A percentile compares a stretch with the other conserved stretches of the same genome.
Evolutionary conservation across 805 yeast species (phyloP).

Genomic region (Kluyveromyces starmeri): DNA sequence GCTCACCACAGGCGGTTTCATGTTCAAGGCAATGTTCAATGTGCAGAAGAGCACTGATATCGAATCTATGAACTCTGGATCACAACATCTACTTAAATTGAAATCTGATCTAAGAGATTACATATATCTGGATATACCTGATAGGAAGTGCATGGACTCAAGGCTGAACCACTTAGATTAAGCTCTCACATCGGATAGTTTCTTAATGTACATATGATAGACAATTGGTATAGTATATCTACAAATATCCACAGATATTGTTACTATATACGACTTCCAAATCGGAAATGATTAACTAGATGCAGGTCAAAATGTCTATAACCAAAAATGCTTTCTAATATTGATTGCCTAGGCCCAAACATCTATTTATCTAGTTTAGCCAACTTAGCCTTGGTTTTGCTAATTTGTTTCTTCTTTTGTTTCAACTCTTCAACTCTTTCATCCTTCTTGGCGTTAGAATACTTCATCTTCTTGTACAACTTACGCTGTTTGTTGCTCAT

Average conservation of each 20-base stretch:
- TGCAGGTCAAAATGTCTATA: too few species aligned
- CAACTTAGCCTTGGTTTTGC: constrained; percentile 48
- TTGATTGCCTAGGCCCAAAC: too few species aligned
- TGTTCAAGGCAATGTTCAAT: constrained; percentile 60
- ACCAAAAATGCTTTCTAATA: too few species aligned
- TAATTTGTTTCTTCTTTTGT: constrained; percentile 61
- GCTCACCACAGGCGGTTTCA: constrained; percentile 43
- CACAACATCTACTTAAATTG: constrained; percentile 49
- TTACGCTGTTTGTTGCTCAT: constrained; percentile 95
- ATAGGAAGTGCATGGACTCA: constrained; percentile 73
- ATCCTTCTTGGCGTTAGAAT: constrained; percentile 78
- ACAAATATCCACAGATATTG: too few species aligned
- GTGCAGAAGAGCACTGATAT: constrained; percentile 67
- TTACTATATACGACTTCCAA: too few species aligned
- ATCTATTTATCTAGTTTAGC: constrained; percentile 25
- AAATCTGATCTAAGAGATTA: constrained; percentile 62
- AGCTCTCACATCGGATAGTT: too few species aligned
- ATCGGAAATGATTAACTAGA: too few species aligned
- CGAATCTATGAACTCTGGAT: constrained; percentile 57
- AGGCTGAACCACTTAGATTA: constrained; percentile 34
- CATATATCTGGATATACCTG: constrained; percentile 63
- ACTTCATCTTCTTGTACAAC: constrained; percentile 89
- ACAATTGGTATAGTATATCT: too few species aligned
- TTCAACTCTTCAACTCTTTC: constrained; percentile 59
- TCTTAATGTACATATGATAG: too few species aligned